A percentile compares a stretch with the other conserved stretches of the same genome.
Conservation (phyloP, 2,329 filamentous ascomycete genomes). For the Xylaria sp. region DNA sequence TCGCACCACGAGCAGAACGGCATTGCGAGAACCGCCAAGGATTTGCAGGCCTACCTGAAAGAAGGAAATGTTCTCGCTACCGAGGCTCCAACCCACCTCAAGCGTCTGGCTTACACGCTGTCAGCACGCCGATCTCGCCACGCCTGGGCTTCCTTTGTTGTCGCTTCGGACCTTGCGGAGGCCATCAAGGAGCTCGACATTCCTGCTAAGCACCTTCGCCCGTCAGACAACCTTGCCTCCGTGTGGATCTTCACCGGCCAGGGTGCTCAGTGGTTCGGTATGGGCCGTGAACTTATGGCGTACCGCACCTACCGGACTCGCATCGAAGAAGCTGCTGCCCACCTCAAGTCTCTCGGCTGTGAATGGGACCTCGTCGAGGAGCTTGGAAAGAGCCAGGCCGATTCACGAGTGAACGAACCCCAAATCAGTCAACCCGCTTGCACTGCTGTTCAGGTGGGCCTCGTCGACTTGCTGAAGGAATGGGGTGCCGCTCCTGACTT, state of each 20-base stretch:
- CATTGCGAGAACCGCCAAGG: slow-evolving; percentile 43
- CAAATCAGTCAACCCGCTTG: slow-evolving; percentile 48
- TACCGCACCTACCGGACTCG: slow-evolving; percentile 45
- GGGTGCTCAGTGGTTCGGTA: slow-evolving; percentile 49
- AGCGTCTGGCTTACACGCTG: slow-evolving; percentile 44
- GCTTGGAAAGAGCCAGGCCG: slow-evolving; percentile 40
- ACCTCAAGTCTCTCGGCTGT: slow-evolving; percentile 44
- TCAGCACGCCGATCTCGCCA: slow-evolving; percentile 44
- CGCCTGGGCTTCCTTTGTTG: slow-evolving; percentile 45
- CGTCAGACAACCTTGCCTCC: slow-evolving; percentile 39
- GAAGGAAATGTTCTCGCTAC: slow-evolving; percentile 39
- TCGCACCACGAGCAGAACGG: slow-evolving; percentile 47
- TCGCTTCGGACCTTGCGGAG: slow-evolving; percentile 43
- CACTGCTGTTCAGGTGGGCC: slow-evolving; percentile 46
- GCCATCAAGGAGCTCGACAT: slow-evolving; percentile 40
- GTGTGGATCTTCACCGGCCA: slow-evolving; percentile 49
- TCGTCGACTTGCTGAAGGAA: slow-evolving; percentile 46
- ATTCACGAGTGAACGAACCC: slow-evolving; percentile 47
- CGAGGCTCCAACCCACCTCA: slow-evolving; percentile 41
- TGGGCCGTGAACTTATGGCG: slow-evolving; percentile 49
- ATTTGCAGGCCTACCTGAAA: slow-evolving; percentile 42
- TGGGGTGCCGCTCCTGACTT: slow-evolving; percentile 49
- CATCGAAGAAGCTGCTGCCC: slow-evolving; percentile 45
- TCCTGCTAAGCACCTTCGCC: slow-evolving; percentile 43
- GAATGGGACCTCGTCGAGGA: slow-evolving; percentile 47